Base-by-base conservation (phyloP, 352 stramenopile species). In the Globisporangium okanoganense region DNA sequence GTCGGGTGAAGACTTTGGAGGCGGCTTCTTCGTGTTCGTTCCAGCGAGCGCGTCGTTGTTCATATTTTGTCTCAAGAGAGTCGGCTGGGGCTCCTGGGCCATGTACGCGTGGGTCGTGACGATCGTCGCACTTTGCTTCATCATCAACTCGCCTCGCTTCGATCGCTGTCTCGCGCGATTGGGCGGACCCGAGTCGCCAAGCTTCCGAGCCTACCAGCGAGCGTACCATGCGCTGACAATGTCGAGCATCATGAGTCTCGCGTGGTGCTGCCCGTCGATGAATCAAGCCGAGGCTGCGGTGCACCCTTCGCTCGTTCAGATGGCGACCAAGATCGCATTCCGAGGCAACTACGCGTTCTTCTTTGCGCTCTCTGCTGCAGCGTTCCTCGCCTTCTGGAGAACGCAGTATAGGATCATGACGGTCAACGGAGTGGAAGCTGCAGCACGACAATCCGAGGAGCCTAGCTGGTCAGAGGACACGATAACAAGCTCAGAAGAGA, bases 61-160 rank as follows among this genome's bases (percentile, higher is more conserved):
- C 18, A 56, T 78, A 13, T 55, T 75, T 20, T 65, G 63, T 13
- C 49, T 77, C 5, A 65, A 64, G 8, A 68, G 57, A 27, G 66
- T 82, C 55, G 61, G 72, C 18, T 77, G 75, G 61, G 65, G 64
- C 13, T 78, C 69, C 18, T 55, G 53, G 16, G 53, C 62, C 5
- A 45, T 81, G 18, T 85, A 82, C 36, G 16, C 64, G 6, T 85
- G 75, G 77, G 57, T 79, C 5, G 35, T 60, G 27, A 67, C 65
- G 6, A 62, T 65, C 24, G 67, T 80, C 43, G 54, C 72, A 18
- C 56, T 87, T 0, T 81, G 77, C 56, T 80, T 80, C 44, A 60
- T 87, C 5, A 65, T 66, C 59, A 77, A 82, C 61, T 77, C 75
- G 24, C 56, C 64, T 24, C 72, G 76, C 7, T 73, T 87, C 38